Evolutionary conservation across 768 basidiomycete species (phyloP).

Genomic region (Boletus reticulatus): DNA sequence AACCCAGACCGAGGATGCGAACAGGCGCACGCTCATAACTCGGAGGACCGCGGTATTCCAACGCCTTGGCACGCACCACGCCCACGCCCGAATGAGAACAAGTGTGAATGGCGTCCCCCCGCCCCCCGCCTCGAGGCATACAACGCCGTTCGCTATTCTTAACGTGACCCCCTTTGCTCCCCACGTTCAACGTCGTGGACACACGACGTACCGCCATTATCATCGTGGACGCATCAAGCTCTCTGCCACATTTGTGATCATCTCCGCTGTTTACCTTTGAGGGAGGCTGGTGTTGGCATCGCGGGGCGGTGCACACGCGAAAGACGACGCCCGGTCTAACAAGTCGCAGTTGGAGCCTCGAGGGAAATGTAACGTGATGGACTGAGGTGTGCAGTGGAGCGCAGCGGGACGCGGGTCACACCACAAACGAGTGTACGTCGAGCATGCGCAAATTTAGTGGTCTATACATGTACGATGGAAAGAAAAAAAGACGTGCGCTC

Average conservation of each 20-base stretch:
- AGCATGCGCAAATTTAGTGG: not conserved
- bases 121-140: conserved; percentile 12
- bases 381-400: not conserved
- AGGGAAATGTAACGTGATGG: not conserved
- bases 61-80: not conserved
- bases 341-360: not conserved
- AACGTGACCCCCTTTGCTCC: too few relatives aligned
- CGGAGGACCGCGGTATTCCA: conserved; percentile 10
- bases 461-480: not conserved
- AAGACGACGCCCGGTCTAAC: not conserved
- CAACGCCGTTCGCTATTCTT: not conserved
- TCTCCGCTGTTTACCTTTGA: conserved; percentile 17
- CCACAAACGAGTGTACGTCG: too few relatives aligned
- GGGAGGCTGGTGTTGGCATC: not conserved
- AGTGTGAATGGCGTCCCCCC: not conserved
- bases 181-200: not conserved
- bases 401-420: too few relatives aligned
- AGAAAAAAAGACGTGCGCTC: not conserved
- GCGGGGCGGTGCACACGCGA: not conserved
- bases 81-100: not conserved
- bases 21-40: not conserved
- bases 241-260: conserved; percentile 12
- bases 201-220: conserved; percentile 1
- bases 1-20: too few relatives aligned
- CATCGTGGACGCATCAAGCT: not conserved